Evolutionary conservation across 768 basidiomycete genomes (phyloP).

Genomic region (Lyophyllum shimeji): DNA sequence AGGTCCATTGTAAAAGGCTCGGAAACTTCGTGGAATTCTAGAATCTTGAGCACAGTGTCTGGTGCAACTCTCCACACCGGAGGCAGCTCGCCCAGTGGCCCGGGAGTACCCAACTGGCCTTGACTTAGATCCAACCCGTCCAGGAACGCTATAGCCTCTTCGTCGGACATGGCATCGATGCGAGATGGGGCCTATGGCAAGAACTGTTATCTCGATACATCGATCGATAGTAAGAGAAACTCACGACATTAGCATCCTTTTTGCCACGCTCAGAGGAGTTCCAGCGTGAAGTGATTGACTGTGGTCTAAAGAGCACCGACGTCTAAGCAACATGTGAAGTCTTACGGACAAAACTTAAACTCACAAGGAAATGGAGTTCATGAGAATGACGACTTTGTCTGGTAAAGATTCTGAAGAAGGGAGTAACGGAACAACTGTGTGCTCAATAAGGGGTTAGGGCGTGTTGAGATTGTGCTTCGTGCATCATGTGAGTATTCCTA

Average conservation of each 20-base stretch:
- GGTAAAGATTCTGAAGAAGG: neutral
- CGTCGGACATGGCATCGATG: neutral
- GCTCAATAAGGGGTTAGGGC: conserved; percentile 31
- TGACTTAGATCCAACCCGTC: neutral
- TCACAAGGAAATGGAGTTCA: neutral
- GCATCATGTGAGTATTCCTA: conserved; percentile 66
- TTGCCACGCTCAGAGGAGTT: neutral
- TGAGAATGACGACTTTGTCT: neutral
- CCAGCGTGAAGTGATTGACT: neutral
- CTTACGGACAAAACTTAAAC: neutral
- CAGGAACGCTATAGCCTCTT: neutral
- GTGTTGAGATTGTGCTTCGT: conserved; percentile 79
- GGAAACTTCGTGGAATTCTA: neutral
- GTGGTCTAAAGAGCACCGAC: neutral
- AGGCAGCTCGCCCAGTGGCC: neutral
- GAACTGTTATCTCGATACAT: neutral
- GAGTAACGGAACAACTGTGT: neutral
- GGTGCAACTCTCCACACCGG: conserved; percentile 3
- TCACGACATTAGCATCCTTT: neutral
- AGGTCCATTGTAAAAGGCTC: conserved; percentile 3
- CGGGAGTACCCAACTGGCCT: neutral
- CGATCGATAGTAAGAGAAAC: neutral
- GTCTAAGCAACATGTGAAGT: neutral
- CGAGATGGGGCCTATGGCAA: neutral
- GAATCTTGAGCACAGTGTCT: conserved; percentile 4